Base-by-base conservation (phyloP, 441 rosid species). In the Aleurites moluccanus region DNA sequence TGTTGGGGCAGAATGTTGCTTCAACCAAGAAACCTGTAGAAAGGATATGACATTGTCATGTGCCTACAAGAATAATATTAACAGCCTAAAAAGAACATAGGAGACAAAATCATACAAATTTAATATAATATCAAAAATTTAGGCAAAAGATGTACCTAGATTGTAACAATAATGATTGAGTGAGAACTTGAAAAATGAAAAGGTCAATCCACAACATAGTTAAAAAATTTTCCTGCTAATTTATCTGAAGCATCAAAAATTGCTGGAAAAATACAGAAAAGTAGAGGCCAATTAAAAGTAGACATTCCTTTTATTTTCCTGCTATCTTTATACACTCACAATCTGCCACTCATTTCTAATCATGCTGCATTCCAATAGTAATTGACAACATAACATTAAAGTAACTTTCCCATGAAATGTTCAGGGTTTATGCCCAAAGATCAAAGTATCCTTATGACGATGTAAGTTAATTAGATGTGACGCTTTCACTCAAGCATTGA, bases 1-100 rank as follows among this genome's bases (percentile, higher is more conserved):
- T 65, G 95, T 78, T 74, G 99, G 98, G 59, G 98, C 98, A 73
- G 95, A 89, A 78, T 95, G 97, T 79, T 92, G 99, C 85, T 90
- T 96, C 84, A 85, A 83, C 99, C 98, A 96, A 77, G 98, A 92
- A 79, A 86, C 88, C 99, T 96, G 85, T 57, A 73, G 81, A 78
- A 64, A 38, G 5, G 59, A 74, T 81, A 83, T 28, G 61, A 33
- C 60, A 75, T 52, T 79, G 69, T 61, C 70, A 77, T 62, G 27
- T 68, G 65, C 28, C 62, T 28, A 4, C 72, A 64, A 80, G 49
- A 52, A 13, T 45, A 45, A 45, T 63, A 30, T 64, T 68, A 61
- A 57, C n/a, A 38, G 40, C n/a, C 56, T 15, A 50, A 61, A 20
- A 52, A 66, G 35, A 33, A 66, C 42, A 27, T 8, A 38, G 25